Evolutionary conservation across 108 stramenopile genomes (phyloP).

Genomic region (Licmophora abbreviata): DNA sequence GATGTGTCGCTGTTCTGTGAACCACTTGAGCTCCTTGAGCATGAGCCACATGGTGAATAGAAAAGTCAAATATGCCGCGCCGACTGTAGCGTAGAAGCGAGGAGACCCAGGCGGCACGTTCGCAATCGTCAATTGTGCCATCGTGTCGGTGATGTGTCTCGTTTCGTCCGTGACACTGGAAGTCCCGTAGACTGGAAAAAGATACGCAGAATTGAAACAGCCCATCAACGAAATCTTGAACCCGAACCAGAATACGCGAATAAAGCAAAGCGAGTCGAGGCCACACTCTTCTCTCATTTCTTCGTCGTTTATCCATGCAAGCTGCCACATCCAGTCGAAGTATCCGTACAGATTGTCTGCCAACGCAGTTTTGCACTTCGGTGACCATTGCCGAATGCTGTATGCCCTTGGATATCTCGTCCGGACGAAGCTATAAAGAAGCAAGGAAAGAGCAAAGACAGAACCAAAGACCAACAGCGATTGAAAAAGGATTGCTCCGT

Average conservation of each 20-base stretch:
- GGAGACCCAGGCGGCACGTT: constrained; percentile 20
- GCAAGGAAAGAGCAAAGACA: constrained; percentile 29
- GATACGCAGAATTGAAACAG: neutral
- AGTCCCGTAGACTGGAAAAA: constrained; percentile 38
- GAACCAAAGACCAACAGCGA: constrained; percentile 48
- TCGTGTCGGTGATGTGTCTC: constrained; percentile 12
- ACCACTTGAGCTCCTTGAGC: constrained; percentile 45
- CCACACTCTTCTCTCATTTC: constrained; percentile 32
- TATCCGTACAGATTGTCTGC: constrained; percentile 38
- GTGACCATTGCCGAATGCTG: constrained; percentile 40
- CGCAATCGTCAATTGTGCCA: constrained; percentile 21
- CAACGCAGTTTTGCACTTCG: constrained; percentile 22
- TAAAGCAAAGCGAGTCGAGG: constrained; percentile 31
- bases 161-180: constrained; percentile 7
- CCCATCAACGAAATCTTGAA: constrained; percentile 16
- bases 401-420: constrained; percentile 27
- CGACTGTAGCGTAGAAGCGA: constrained; percentile 18
- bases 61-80: constrained; percentile 37
- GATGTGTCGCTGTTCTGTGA: constrained; percentile 29
- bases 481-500: too few species aligned
- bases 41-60: constrained; percentile 38
- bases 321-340: constrained; percentile 54
- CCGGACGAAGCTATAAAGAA: constrained; percentile 41
- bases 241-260: constrained; percentile 20
- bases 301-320: constrained; percentile 31